Conservation (phyloP, 31 red algal genomes). For the Asparagopsis taxiformis region DNA sequence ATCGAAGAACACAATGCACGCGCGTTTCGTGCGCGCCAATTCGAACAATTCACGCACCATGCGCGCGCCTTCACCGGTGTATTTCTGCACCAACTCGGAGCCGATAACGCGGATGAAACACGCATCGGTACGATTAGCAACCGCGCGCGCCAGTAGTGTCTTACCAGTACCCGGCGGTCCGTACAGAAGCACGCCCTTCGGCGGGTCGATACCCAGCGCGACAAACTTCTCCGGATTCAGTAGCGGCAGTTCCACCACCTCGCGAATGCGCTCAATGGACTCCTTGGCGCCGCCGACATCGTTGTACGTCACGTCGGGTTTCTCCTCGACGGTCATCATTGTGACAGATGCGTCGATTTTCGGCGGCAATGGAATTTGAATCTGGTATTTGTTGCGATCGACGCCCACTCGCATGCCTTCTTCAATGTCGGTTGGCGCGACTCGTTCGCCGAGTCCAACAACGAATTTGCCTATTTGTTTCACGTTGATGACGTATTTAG, state of each 20-base stretch:
- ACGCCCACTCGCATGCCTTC: slow-evolving; percentile 99
- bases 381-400: slow-evolving; percentile 99
- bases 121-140: slow-evolving; percentile 99
- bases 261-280: slow-evolving; percentile 95
- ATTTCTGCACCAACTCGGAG: slow-evolving; percentile 99
- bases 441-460: slow-evolving; percentile 91
- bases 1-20: slow-evolving; percentile 99
- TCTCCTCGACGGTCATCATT: slow-evolving; percentile 99
- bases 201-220: slow-evolving; percentile 97
- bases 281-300: slow-evolving; percentile 98
- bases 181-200: slow-evolving; percentile 98
- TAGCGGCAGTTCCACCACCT: slow-evolving; percentile 98
- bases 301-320: slow-evolving; percentile 98
- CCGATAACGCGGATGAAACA: slow-evolving; percentile 99
- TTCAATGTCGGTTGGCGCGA: slow-evolving; percentile 98
- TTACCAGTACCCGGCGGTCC: slow-evolving; percentile 99
- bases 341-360: slow-evolving; percentile 98
- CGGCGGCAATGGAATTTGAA: slow-evolving; percentile 98
- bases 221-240: slow-evolving; percentile 96
- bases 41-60: slow-evolving; percentile 99
- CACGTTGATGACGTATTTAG: slow-evolving; percentile 99
- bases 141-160: slow-evolving; percentile 96
- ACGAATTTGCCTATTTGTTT: slow-evolving; percentile 99
- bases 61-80: slow-evolving; percentile 97
- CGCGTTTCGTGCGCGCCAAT: slow-evolving; percentile 93